Evolutionary conservation across 2,329 filamentous ascomycete species (phyloP).

Genomic region (Neopestalotiopsis rosae): DNA sequence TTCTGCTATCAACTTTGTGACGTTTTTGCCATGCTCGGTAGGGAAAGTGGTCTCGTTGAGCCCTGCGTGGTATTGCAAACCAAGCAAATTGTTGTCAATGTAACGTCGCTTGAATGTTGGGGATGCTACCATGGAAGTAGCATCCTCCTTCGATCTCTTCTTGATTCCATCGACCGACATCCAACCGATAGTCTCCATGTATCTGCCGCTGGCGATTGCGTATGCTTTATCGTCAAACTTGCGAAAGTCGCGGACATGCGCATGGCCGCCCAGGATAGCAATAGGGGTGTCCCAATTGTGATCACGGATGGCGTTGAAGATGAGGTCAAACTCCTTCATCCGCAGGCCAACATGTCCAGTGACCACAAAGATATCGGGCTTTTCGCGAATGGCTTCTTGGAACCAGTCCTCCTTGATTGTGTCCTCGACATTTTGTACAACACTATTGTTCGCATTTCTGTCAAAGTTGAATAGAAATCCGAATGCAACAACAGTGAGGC

Average conservation of each 20-base stretch:
- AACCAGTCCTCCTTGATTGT: constrained; percentile 90
- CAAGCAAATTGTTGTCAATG: constrained; percentile 92
- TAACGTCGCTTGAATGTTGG: constrained; percentile 78
- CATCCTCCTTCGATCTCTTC: constrained; percentile 39
- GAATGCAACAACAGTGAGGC: constrained; percentile 83
- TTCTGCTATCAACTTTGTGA: constrained; percentile 70
- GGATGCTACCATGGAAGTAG: constrained; percentile 37
- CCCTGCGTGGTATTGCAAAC: constrained; percentile 80
- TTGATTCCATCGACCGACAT: constrained; percentile 77
- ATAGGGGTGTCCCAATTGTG: constrained; percentile 83
- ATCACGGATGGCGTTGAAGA: constrained; percentile 80
- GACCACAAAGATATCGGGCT: constrained; percentile 86
- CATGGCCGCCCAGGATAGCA: constrained; percentile 89
- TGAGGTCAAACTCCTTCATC: constrained; percentile 77
- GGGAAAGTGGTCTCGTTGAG: constrained; percentile 75
- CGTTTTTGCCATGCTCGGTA: constrained; percentile 75
- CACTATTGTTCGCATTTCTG: constrained; percentile 87
- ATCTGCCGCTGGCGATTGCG: constrained; percentile 85
- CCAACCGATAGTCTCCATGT: constrained; percentile 95
- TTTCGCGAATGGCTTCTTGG: constrained; percentile 80
- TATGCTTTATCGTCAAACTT: constrained; percentile 80
- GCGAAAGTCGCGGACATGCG: constrained; percentile 84
- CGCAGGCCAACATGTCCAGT: constrained; percentile 84
- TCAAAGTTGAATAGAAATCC: constrained; percentile 96
- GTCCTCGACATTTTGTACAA: constrained; percentile 80